A percentile compares a stretch with the other conserved stretches of the same genome.
phyloP scores from a whole-genome alignment of 2,329 filamentous ascomycete genomes.

The Emydomyces testavorans region DNA sequence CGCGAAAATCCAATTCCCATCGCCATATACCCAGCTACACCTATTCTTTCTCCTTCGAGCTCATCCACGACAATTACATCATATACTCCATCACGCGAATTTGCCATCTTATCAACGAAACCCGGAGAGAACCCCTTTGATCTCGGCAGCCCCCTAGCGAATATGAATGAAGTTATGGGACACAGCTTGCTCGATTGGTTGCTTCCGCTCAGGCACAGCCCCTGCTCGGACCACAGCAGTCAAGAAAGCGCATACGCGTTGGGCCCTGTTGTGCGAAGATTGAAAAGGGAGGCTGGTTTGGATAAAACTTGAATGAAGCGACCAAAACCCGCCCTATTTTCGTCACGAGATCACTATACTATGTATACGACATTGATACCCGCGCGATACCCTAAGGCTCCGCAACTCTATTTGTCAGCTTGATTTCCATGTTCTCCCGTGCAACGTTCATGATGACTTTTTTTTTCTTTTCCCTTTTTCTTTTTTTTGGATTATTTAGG shows the following conservation, averaged over 20 bases:
- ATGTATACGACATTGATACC: not conserved
- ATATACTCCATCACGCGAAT: slow-evolving; percentile 44
- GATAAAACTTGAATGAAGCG: not conserved
- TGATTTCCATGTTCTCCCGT: not conserved
- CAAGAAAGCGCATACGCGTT: slow-evolving; percentile 56
- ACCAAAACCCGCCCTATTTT: not conserved
- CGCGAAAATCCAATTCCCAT: slow-evolving; percentile 29
- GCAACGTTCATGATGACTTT: not conserved
- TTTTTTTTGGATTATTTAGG: too few species aligned
- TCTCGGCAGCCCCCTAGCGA: slow-evolving; percentile 51
- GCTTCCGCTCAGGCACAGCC: slow-evolving; percentile 61
- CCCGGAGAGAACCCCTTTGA: slow-evolving; percentile 79
- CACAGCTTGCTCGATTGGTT: slow-evolving; percentile 62
- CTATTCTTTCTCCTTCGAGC: slow-evolving; percentile 15
- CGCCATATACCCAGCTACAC: slow-evolving; percentile 25
- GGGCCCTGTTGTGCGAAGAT: slow-evolving; percentile 48
- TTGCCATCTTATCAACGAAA: slow-evolving; percentile 64
- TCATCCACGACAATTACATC: slow-evolving; percentile 14
- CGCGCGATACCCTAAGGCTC: not conserved
- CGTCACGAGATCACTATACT: not conserved
- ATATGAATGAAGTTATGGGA: slow-evolving; percentile 75
- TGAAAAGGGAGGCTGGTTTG: slow-evolving; percentile 41
- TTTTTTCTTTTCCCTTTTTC: not conserved
- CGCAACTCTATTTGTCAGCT: not conserved
- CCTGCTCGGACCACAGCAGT: slow-evolving; percentile 58